These are phyloP conservation scores for Cryptococcus amylolentus DNA, from an alignment of 1,284 basidiomycete genomes.

Conservation along the genomic window DNA sequence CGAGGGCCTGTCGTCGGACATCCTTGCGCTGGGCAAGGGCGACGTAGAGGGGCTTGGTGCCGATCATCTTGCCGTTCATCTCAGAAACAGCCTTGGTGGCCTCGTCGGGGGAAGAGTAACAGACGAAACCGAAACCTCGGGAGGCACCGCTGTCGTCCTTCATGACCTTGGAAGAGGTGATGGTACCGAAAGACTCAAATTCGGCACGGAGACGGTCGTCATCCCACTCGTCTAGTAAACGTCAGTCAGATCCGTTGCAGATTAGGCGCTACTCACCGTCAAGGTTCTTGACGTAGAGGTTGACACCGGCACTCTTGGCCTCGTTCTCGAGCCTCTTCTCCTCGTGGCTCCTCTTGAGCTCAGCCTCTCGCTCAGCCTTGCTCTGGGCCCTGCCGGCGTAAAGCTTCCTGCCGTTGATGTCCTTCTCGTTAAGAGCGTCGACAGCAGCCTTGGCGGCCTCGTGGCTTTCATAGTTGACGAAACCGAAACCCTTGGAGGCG, in stretches of 20 bases:
- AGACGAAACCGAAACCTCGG: constrained; percentile 94
- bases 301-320: constrained; percentile 98
- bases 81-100: constrained; percentile 99
- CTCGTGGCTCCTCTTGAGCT: constrained; percentile 91
- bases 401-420: constrained; percentile 82
- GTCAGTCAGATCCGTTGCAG: constrained; percentile 11
- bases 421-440: constrained; percentile 83
- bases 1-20: constrained; percentile 95
- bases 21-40: constrained; percentile 98
- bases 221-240: constrained; percentile 81
- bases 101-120: constrained; percentile 97
- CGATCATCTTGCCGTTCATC: constrained; percentile 99
- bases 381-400: constrained; percentile 98
- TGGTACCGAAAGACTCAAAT: constrained; percentile 94
- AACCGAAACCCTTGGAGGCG: constrained; percentile 90
- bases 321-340: constrained; percentile 95
- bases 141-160: constrained; percentile 75
- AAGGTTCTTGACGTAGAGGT: constrained; percentile 98
- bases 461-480: constrained; percentile 93
- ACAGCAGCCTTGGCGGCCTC: constrained; percentile 90
- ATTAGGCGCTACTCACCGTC: constrained; percentile 37
- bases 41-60: constrained; percentile 97
- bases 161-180: constrained; percentile 99
- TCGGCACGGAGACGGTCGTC: constrained; percentile 92
- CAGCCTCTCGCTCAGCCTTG: constrained; percentile 97